phyloP scores from a whole-genome alignment of 495 filamentous ascomycete species.

The Xylaria scruposa region DNA sequence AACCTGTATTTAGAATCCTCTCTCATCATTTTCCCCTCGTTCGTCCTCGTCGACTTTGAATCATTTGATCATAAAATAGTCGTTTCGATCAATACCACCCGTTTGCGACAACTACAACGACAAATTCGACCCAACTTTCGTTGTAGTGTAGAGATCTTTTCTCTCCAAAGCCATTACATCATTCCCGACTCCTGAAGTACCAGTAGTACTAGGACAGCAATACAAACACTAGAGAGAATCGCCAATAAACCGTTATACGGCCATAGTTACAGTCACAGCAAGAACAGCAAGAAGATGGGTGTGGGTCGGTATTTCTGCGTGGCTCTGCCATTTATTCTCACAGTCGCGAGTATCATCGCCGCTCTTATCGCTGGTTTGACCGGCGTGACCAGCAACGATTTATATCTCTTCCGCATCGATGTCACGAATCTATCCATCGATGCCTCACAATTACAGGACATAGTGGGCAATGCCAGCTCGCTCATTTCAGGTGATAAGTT shows the following conservation, averaged over 20 bases:
- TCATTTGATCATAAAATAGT: neutral
- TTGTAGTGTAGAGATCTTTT: neutral
- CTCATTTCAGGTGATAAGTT: conserved; percentile 30
- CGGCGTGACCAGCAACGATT: conserved; percentile 69
- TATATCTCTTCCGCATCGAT: conserved; percentile 79
- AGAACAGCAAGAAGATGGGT: conserved; percentile 46
- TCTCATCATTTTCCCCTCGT: conserved; percentile 15
- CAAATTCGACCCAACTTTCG: neutral
- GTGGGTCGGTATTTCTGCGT: conserved; percentile 81
- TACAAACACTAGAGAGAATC: neutral
- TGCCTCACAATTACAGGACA: conserved; percentile 26
- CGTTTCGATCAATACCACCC: conserved; percentile 5
- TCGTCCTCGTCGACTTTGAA: neutral
- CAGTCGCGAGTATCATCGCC: conserved; percentile 73
- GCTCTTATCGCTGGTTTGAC: conserved; percentile 75
- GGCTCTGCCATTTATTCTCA: conserved; percentile 77
- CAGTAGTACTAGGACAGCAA: neutral
- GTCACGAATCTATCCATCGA: conserved; percentile 54
- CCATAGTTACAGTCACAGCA: conserved; percentile 13
- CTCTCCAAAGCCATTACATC: neutral
- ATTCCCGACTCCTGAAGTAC: conserved; percentile 1
- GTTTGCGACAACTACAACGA: conserved; percentile 5
- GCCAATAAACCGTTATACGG: neutral
- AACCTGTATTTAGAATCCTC: neutral
- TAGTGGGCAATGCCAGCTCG: conserved; percentile 34